Base-by-base conservation (phyloP, 2,329 filamentous ascomycete genomes). In the Talaromyces amestolkiae region DNA sequence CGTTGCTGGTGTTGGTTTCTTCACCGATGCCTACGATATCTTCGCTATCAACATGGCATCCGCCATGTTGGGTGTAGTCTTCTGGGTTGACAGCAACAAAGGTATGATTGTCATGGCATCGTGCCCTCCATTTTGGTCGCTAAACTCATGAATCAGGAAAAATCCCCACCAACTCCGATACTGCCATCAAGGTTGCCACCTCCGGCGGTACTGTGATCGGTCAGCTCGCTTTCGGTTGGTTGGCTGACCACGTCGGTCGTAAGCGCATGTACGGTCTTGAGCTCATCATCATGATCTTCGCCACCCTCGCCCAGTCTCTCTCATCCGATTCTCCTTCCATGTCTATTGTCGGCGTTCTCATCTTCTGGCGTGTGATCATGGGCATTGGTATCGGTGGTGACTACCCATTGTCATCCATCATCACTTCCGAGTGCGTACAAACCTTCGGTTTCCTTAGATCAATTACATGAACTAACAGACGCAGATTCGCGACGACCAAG, bases 181-280 rank as follows among this genome's bases (percentile, higher is more conserved):
- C 60, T 15, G 60, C 60, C 24, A 93, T 96, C 82, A 96, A 96
- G 80, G 87, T 94, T 64, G 87, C 92, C 24, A 95, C 91, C 13
- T 93, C 90, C 35, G 89, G 89, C 66, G 92, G 92, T 66, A 95
- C 91, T 22, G 91, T 96, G 63, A 80, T 96, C 59, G 92, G 92
- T 41, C 92, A 96, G 79, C 81, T 95, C 37, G 86, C 86, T 58
- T 96, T 96, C 73, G 91, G 92, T 73, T 88, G 85, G 73, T 81
- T 93, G 24, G 92, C 91, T 33, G 92, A 96, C 79, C 79, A 88
- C 6, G 84, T 94, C 61, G 91, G 91, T 62, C 88, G 91, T 67
- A 92, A 92, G 82, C 87, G 84, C 70, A 94, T 96, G 89, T 95
- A 96, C 76, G 92, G 92, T 68, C 82, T 92, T 24, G 91, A 93